Evolutionary conservation across 129 eudicot genomes (phyloP).

Genomic region (Chrysanthemum makinoi): DNA sequence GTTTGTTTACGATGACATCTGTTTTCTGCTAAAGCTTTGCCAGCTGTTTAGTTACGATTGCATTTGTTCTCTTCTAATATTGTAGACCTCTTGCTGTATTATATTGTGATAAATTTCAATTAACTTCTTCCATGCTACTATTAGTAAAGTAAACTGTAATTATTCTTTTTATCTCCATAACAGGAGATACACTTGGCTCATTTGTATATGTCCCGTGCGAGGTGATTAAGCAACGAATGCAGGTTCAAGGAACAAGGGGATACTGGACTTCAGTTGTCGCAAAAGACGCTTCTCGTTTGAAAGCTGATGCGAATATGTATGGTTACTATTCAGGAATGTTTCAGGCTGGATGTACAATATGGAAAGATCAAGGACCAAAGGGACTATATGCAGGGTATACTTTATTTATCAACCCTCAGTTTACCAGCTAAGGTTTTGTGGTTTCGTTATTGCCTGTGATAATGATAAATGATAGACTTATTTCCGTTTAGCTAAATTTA

Average conservation of each 20-base stretch:
- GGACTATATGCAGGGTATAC: conserved; percentile 92
- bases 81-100: background rate
- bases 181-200: conserved; percentile 98
- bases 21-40: background rate
- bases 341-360: conserved; percentile 90
- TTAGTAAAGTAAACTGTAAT: conserved; percentile 8
- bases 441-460: background rate
- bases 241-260: conserved; percentile 82
- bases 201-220: conserved; percentile 93
- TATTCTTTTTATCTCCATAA: conserved; percentile 22
- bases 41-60: background rate
- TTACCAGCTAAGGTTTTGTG: background rate
- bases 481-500: background rate
- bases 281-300: conserved; percentile 41
- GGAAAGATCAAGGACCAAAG: conserved; percentile 90
- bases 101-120: conserved; percentile 8
- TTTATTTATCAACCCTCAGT: background rate
- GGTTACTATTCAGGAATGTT: conserved; percentile 91
- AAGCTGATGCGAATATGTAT: conserved; percentile 51
- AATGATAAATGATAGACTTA: background rate
- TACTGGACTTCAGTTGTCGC: conserved; percentile 71
- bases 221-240: conserved; percentile 99
- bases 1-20: no score
- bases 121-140: conserved; percentile 16
- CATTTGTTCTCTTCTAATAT: conserved; percentile 4